Evolutionary conservation across 352 stramenopile genomes (phyloP).

Genomic region (Phytophthora syringae): DNA sequence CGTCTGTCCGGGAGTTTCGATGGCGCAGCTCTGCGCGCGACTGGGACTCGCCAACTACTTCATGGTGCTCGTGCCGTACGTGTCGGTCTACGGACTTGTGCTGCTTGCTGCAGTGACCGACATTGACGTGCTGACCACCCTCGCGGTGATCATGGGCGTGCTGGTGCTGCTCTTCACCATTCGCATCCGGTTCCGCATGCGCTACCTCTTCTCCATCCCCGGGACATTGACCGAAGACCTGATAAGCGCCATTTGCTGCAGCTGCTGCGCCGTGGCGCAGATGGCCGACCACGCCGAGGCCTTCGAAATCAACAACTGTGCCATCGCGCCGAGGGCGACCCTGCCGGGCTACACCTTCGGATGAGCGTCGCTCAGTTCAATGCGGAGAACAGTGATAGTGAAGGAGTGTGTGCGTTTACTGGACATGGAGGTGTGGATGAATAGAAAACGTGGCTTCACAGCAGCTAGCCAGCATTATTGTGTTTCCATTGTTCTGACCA

Average conservation of each 20-base stretch:
- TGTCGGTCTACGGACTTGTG: constrained; percentile 41
- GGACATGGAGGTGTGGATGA: constrained; percentile 7
- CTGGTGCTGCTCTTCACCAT: constrained; percentile 41
- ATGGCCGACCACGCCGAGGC: constrained; percentile 60
- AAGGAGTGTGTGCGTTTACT: constrained; percentile 21
- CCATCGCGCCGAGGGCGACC: constrained; percentile 39
- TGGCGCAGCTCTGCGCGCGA: constrained; percentile 55
- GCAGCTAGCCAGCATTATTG: neutral
- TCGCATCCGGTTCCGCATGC: constrained; percentile 60
- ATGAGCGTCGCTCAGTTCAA: constrained; percentile 2
- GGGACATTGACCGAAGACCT: constrained; percentile 49
- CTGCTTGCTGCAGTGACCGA: constrained; percentile 36
- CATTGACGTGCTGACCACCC: constrained; percentile 35
- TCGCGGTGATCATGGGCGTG: constrained; percentile 42
- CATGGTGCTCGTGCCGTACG: constrained; percentile 38
- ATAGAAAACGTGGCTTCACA: constrained; percentile 27
- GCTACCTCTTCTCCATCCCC: constrained; percentile 61
- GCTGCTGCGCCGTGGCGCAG: constrained; percentile 55
- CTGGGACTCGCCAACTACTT: constrained; percentile 51
- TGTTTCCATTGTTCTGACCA: no score
- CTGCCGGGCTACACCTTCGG: constrained; percentile 53
- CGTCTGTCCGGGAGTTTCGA: constrained; percentile 48
- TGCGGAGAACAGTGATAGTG: constrained; percentile 3
- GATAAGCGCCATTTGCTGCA: constrained; percentile 39
- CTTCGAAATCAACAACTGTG: constrained; percentile 42